Conservation (phyloP, 345 rosid species). For the Jatropha curcas region DNA sequence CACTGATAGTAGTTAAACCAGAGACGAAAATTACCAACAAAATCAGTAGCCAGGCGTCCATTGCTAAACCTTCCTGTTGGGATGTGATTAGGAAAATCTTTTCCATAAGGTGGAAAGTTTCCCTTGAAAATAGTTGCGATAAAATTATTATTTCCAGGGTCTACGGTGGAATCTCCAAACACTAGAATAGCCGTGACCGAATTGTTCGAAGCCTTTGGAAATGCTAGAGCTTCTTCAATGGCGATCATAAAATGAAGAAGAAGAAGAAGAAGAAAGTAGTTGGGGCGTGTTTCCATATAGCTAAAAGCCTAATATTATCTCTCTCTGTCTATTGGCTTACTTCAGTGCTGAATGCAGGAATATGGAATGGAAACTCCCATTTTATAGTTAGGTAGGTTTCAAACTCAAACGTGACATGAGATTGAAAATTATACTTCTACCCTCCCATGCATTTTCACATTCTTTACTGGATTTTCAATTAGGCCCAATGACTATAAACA, state of each 20-base stretch:
- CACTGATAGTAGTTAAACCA: background rate
- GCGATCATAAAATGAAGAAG: slow-evolving; percentile 23
- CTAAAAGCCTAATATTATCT: no score
- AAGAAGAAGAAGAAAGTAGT: slow-evolving; percentile 24
- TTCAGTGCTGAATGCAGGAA: no score
- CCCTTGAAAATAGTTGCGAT: slow-evolving; percentile 50
- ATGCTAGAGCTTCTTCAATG: slow-evolving; percentile 8
- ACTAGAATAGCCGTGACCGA: slow-evolving; percentile 50
- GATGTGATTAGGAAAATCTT: slow-evolving; percentile 47
- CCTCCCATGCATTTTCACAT: no score
- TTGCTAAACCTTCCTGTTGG: slow-evolving; percentile 86
- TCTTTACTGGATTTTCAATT: no score
- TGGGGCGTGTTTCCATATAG: no score
- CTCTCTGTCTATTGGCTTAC: no score
- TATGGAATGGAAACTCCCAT: no score
- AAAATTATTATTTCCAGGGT: slow-evolving; percentile 81
- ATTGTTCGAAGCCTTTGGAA: slow-evolving; percentile 28
- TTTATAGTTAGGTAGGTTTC: no score
- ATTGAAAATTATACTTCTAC: no score
- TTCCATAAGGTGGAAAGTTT: slow-evolving; percentile 74
- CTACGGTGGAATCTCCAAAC: slow-evolving; percentile 91
- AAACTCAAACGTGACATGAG: no score
- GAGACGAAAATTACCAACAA: slow-evolving; percentile 42
- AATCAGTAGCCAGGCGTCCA: slow-evolving; percentile 71
- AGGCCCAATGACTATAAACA: no score